phyloP scores from a whole-genome alignment of 2,329 filamentous ascomycete genomes.

The Trichoderma oligosporum region DNA sequence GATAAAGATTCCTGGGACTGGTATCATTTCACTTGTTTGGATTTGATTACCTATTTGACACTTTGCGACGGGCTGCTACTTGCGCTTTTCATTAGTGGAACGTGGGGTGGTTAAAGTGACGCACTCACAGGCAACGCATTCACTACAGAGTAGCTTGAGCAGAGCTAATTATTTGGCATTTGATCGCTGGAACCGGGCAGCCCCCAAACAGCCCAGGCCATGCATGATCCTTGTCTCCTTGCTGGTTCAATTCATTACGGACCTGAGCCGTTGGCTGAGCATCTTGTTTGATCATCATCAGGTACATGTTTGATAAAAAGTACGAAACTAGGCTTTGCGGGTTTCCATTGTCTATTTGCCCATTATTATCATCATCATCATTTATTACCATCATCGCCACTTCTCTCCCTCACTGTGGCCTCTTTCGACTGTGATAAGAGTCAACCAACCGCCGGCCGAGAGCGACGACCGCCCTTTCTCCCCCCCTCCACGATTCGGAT shows the following conservation, averaged over 20 bases:
- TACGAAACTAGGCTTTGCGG: not conserved
- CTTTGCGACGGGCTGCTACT: not conserved
- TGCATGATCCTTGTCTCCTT: constrained; percentile 3
- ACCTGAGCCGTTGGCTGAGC: not conserved
- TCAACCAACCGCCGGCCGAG: constrained; percentile 14
- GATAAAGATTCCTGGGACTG: not conserved
- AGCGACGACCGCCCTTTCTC: not conserved
- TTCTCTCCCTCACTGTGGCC: not conserved
- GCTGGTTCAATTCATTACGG: constrained; percentile 2
- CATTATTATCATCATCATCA: not conserved
- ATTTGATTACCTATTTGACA: no score
- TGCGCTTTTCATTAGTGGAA: constrained; percentile 3
- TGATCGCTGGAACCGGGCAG: constrained; percentile 10
- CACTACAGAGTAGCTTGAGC: no score
- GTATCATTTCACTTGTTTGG: no score
- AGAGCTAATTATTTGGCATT: no score
- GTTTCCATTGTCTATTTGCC: not conserved
- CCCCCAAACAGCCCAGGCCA: constrained; percentile 12
- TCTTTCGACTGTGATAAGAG: not conserved
- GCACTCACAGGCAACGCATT: not conserved
- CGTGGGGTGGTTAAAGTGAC: constrained; percentile 12
- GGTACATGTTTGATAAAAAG: not conserved
- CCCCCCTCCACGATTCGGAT: constrained; percentile 18
- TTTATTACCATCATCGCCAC: not conserved
- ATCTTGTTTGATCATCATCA: not conserved